Base-by-base conservation (phyloP, 2,329 filamentous ascomycete genomes). In the Aspergillus sp. region DNA sequence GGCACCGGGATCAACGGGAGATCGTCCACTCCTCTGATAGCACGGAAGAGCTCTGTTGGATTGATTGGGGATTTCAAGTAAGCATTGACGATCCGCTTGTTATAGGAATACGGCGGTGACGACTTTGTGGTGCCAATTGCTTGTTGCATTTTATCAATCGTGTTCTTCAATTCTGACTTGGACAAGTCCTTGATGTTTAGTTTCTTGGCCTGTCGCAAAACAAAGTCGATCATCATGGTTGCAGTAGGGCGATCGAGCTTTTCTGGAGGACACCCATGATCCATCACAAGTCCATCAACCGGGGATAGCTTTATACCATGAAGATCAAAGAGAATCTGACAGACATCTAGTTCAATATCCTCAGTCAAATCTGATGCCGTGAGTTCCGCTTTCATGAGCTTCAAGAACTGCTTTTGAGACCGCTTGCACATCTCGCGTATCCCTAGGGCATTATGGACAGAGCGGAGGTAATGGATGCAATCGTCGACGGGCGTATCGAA, bases 111-210 rank as follows among this genome's bases (percentile, higher is more conserved):
- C 55, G 91, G 85, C 4, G 89, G 83, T 1, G 87, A 88, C 11
- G 87, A 83, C 68, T 92, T 96, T 24, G 87, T 82, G 16, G 76
- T 73, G 1, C 90, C 90, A 49, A 97, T 87, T 4, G 89, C 87
- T 60, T 90, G 86, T 67, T 97, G 92, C 73, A 99, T 90, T 60
- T 92, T 91, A 53, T 99, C 94, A 53, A 99, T 94, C 0, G 91
- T 90, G 14, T 81, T 84, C 68, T 93, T 95, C 49, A 99, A 78
- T 51, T 97, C 90, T 14, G 91, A 94, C 69, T 95, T 97, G 14
- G 91, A 83, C 16, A 97, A 75, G 59, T 97, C 94, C 64, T 93
- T 95, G 76, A 95, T 88, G 19, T 89, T 86, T 78, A 96, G 87
- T 55, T 88, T 86, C 46, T 87, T 86, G 2, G 90, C 90, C 52